Percentiles rank a stretch among this genome's conserved stretches.
phyloP scores from a whole-genome alignment of 306 rosid genomes.

The Adenanthera pavonina region DNA sequence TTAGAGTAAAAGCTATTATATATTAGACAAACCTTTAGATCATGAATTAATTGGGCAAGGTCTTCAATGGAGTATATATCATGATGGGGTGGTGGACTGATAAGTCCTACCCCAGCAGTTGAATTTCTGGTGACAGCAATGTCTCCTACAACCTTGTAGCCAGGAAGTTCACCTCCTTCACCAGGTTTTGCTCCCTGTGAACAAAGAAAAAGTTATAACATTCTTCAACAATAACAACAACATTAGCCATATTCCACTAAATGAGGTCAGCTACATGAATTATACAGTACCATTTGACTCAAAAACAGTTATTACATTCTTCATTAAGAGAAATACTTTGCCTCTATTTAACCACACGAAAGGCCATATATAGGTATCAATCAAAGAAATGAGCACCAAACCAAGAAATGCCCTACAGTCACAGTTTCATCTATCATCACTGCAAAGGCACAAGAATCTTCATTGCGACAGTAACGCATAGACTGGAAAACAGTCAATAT shows the following conservation, averaged over 20 bases:
- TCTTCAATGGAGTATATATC: constrained; percentile 98
- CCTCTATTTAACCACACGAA: neutral
- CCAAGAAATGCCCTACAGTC: constrained; percentile 57
- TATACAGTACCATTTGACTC: no score
- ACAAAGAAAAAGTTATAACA: constrained; percentile 45
- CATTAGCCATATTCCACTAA: no score
- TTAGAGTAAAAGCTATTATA: neutral
- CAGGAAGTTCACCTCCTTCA: constrained; percentile 99
- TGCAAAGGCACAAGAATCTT: constrained; percentile 6
- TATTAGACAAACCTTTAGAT: constrained; percentile 73
- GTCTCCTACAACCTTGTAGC: constrained; percentile 95
- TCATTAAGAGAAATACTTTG: constrained; percentile 15
- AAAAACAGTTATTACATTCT: no score
- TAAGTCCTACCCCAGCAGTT: constrained; percentile 97
- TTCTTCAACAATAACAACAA: no score
- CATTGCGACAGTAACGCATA: no score
- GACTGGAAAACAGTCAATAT: constrained; percentile 16
- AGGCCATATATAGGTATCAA: neutral
- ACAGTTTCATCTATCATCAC: constrained; percentile 49
- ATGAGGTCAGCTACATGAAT: no score
- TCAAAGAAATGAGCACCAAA: no score
- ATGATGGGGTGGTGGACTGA: constrained; percentile 99
- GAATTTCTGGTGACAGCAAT: constrained; percentile 92
- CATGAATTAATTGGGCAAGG: constrained; percentile 95
- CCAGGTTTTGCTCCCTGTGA: constrained; percentile 97